Evolutionary conservation across 306 rosid species (phyloP).

Genomic region (Biancaea sappan): DNA sequence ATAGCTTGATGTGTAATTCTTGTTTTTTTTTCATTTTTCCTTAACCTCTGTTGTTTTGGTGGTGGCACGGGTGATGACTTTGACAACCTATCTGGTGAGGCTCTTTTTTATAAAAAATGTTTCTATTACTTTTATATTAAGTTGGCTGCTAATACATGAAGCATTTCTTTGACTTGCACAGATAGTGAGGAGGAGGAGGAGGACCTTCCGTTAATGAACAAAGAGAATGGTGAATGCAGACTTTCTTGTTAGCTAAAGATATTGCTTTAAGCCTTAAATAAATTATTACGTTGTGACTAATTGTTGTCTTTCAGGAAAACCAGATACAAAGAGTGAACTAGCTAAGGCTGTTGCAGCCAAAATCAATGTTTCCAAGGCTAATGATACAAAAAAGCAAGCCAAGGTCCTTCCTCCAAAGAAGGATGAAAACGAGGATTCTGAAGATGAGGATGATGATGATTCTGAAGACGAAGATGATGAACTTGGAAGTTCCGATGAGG

Average conservation of each 20-base stretch:
- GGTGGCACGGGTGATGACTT: constrained; percentile 42
- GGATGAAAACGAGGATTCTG: constrained; percentile 48
- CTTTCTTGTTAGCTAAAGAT: neutral
- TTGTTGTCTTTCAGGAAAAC: constrained; percentile 49
- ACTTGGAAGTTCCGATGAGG: constrained; percentile 52
- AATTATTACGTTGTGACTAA: neutral
- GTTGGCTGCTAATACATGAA: neutral
- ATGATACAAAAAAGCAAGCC: constrained; percentile 50
- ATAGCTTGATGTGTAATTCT: neutral
- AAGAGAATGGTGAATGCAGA: constrained; percentile 58
- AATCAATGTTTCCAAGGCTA: constrained; percentile 36
- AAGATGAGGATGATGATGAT: constrained; percentile 28
- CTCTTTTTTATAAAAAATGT: neutral
- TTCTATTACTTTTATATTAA: neutral
- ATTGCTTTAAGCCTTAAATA: neutral
- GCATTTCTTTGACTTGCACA: constrained; percentile 12
- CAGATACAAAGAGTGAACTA: constrained; percentile 31
- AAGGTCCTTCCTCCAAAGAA: constrained; percentile 63
- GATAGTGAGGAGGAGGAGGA: constrained; percentile 43
- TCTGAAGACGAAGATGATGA: constrained; percentile 48
- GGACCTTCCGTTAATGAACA: constrained; percentile 29
- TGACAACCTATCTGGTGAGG: constrained; percentile 47
- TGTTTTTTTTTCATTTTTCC: constrained; percentile 23
- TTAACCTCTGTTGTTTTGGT: constrained; percentile 45
- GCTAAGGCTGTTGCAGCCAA: constrained; percentile 43